Evolutionary conservation across 805 yeast species (phyloP), one percentile per base, ranked within the genome.

Genomic region (Saturnispora hagleri): DNA sequence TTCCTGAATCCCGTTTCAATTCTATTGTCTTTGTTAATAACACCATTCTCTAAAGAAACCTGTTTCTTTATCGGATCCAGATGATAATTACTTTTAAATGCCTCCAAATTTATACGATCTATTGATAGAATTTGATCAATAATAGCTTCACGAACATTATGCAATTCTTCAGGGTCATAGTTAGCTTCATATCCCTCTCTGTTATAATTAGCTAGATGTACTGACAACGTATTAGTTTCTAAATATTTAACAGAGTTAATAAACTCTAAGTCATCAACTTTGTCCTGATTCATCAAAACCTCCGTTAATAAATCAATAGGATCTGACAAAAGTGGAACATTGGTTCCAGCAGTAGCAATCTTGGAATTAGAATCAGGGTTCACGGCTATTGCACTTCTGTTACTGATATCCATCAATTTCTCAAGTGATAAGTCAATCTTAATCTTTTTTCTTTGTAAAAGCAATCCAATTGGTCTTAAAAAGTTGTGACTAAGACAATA

Each of bases 1-100:
- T 63, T 64, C 18, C 48, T 50, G 33, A 64, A 62, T 4, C 40
- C 42, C 1, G 67, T 62, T 35, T 44, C 35, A 46, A 58, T 55
- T 17, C n/a, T 51, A 34, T 53, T 47, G 6, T 45, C 51, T 9
- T 27, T 43, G 40, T 42, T 50, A 22, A 49, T 45, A 44, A 50
- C 58, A 34, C 54, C 17, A 22, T 35, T 36, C 3, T 48, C 33
- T 33, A 33, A 5, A 36, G 42, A 38, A 38, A 38, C 42, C 3
- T 38, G 18, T 5, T 38, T 43, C 33, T 20, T 47, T 28, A 51
- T 48, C 36, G 13, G 47, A 51, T 27, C 28, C 18, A 49, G n/a
- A 36, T 55, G 54, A 51, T 49, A 47, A 27, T 52, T 47, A 12
- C 48, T 53, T 48, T 52, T 48, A 3, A 50, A n/a, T 10, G 20